A percentile compares a stretch with the other conserved stretches of the same genome.
Conservation (phyloP, 306 rosid species). For the Castanea mollissima region DNA sequence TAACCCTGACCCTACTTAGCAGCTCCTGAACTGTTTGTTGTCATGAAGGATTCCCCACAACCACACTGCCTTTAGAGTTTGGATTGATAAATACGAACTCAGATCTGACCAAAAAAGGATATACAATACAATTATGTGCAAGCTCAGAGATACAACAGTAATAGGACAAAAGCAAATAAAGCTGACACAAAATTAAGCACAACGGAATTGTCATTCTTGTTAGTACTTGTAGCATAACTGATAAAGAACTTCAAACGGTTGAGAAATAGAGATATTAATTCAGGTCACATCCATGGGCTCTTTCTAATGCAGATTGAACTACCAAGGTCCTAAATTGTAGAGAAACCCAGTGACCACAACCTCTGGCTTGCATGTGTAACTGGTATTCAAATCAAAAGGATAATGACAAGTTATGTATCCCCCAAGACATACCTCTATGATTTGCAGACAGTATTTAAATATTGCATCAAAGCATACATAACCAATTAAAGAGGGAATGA, state of each 20-base stretch:
- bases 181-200: slow-evolving; percentile 7
- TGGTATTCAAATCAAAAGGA: too few relatives aligned
- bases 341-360: too few relatives aligned
- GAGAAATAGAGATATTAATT: neutral
- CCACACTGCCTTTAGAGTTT: slow-evolving; percentile 96
- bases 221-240: neutral
- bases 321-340: too few relatives aligned
- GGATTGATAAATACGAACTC: slow-evolving; percentile 93
- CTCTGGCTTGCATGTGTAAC: too few relatives aligned
- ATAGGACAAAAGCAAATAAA: neutral
- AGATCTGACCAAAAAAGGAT: slow-evolving; percentile 44
- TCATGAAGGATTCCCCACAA: slow-evolving; percentile 93
- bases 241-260: neutral
- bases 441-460: too few relatives aligned
- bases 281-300: neutral
- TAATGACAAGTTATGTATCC: too few relatives aligned
- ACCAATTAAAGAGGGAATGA: too few relatives aligned
- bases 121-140: neutral
- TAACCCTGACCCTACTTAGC: slow-evolving; percentile 40
- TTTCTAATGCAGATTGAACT: neutral
- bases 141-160: slow-evolving; percentile 1
- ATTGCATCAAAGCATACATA: too few relatives aligned
- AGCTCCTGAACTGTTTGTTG: slow-evolving; percentile 48
- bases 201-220: neutral
- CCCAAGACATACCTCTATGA: too few relatives aligned